Conservation (phyloP, 805 yeast genomes). For the Metschnikowia chrysomelidarum region DNA sequence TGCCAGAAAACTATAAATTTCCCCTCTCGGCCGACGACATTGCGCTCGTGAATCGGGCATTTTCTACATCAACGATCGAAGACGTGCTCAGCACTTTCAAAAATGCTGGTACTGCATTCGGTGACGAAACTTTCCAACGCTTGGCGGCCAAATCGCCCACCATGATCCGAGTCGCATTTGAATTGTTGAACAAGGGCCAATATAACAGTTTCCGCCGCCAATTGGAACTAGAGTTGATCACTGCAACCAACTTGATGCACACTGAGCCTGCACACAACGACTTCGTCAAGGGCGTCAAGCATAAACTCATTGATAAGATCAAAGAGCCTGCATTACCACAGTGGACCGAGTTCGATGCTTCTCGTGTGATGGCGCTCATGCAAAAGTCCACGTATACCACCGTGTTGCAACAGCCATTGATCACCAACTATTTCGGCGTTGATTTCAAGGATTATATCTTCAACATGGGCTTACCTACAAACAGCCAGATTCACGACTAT, state of each 20-base stretch:
- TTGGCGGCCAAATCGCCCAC: slow-evolving; percentile 69
- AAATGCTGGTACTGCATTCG: slow-evolving; percentile 63
- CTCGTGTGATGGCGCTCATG: slow-evolving; percentile 22
- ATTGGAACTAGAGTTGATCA: slow-evolving; percentile 65
- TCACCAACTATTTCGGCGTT: slow-evolving; percentile 39
- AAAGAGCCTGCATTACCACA: slow-evolving; percentile 47
- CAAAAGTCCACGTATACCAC: slow-evolving; percentile 19
- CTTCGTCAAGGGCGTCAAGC: slow-evolving; percentile 67
- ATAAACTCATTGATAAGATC: slow-evolving; percentile 61
- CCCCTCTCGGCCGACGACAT: slow-evolving; percentile 57
- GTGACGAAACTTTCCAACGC: slow-evolving; percentile 52
- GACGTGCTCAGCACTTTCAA: slow-evolving; percentile 53
- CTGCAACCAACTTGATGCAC: slow-evolving; percentile 74
- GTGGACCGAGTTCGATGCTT: slow-evolving; percentile 38
- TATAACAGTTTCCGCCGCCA: slow-evolving; percentile 60
- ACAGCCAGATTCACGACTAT: slow-evolving; percentile 58
- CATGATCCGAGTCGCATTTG: slow-evolving; percentile 72
- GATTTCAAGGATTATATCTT: slow-evolving; percentile 51
- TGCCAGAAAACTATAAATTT: slow-evolving; percentile 62
- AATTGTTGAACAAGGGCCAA: slow-evolving; percentile 61
- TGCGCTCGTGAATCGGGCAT: slow-evolving; percentile 64
- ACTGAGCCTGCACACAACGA: slow-evolving; percentile 49
- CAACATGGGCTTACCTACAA: slow-evolving; percentile 78
- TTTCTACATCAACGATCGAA: slow-evolving; percentile 52
- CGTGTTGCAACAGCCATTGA: slow-evolving; percentile 29